Conservation (phyloP, 148 eudicot genomes). For the Diospyros lotus region DNA sequence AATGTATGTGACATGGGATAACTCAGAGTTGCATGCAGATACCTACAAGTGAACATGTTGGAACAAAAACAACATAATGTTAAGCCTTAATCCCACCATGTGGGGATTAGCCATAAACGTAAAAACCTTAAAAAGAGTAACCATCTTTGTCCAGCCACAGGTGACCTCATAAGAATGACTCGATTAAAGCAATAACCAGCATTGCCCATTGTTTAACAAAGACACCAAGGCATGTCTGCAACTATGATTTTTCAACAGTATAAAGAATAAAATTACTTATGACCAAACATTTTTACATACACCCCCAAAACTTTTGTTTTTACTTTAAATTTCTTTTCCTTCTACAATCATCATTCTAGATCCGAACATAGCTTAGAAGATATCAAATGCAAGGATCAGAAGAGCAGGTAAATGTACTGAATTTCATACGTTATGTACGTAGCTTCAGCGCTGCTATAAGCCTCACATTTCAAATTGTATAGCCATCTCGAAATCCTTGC, state of each 20-base stretch:
- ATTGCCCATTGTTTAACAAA: background rate
- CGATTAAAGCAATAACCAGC: background rate
- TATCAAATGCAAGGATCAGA: background rate
- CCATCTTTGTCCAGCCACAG: background rate
- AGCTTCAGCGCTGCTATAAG: background rate
- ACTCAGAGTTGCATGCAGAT: background rate
- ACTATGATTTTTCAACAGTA: background rate
- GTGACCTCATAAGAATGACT: background rate
- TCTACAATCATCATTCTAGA: too few relatives aligned
- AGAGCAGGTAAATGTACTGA: background rate
- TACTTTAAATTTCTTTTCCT: too few relatives aligned
- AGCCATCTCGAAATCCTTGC: conserved; percentile 5
- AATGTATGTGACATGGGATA: too few relatives aligned
- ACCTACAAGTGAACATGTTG: background rate
- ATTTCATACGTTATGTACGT: background rate
- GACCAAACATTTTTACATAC: background rate
- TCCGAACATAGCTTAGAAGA: background rate
- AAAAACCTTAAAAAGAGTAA: too few relatives aligned
- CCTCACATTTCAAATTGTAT: background rate
- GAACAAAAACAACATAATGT: too few relatives aligned
- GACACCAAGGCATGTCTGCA: too few relatives aligned
- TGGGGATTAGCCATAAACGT: too few relatives aligned
- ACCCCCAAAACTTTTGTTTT: background rate
- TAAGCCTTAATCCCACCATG: too few relatives aligned
- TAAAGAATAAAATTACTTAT: background rate